Evolutionary conservation across 257 asterid genomes (phyloP).

Genomic region (Cynanchum wilfordii): DNA sequence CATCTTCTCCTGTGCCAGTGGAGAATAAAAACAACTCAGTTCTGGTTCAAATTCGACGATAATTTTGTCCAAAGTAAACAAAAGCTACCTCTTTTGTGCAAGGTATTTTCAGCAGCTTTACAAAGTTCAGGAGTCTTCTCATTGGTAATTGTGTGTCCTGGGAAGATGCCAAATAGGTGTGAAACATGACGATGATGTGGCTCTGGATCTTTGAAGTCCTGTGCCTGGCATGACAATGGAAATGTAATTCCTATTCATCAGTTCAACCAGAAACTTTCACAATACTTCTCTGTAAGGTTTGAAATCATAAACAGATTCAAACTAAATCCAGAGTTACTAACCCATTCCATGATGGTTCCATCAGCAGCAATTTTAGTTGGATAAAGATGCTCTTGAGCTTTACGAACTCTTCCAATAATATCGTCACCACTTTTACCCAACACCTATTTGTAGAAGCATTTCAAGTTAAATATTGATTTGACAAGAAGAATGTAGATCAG

Average conservation of each 20-base stretch:
- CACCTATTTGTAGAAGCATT: slow-evolving; percentile 31
- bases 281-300: background rate
- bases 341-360: slow-evolving; percentile 90
- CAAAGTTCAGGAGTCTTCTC: slow-evolving; percentile 55
- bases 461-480: background rate
- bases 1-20: slow-evolving; percentile 55
- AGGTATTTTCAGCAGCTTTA: slow-evolving; percentile 55
- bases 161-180: slow-evolving; percentile 71
- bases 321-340: slow-evolving; percentile 24
- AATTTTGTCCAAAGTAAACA: background rate
- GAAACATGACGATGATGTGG: slow-evolving; percentile 73
- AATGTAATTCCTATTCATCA: background rate
- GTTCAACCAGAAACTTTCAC: no score
- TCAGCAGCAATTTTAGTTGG: slow-evolving; percentile 57
- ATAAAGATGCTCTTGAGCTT: slow-evolving; percentile 55
- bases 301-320: background rate
- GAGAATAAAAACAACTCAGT: background rate
- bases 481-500: background rate
- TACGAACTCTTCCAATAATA: slow-evolving; percentile 48
- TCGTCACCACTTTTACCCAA: slow-evolving; percentile 45
- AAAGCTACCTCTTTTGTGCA: slow-evolving; percentile 53
- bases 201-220: slow-evolving; percentile 65
- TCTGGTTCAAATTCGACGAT: background rate
- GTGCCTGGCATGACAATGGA: slow-evolving; percentile 38
- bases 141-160: slow-evolving; percentile 55